Base-by-base conservation (phyloP, 148 eudicot genomes). In the Chenopodium berlandieri region DNA sequence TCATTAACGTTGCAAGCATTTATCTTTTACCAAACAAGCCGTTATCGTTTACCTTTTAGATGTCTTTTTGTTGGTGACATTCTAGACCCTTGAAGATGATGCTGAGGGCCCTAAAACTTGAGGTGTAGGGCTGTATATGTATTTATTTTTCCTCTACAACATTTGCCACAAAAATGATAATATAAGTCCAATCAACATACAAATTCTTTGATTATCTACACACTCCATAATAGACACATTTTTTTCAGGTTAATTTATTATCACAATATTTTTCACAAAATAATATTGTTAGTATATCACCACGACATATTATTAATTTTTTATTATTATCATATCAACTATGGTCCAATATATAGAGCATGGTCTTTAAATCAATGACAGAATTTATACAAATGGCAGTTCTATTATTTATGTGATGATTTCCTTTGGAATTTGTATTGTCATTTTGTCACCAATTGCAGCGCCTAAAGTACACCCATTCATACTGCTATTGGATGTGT, bases 361-460 rank as follows among this genome's bases (percentile, higher is more conserved):
- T 1, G 73, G 73, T 19, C 7, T 62, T 22, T 20, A 14, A 13
- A 58, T 71, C 10, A 71, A 40, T 44, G 48, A 2, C 27, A 37
- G 27, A 71, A 71, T n/a, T 2, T 9, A 2, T 40, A 46, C 48
- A 20, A 40, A 40, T 9, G 25, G n/a, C 75, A 71, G 52, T 71
- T 14, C 2, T n/a, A 20, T 71, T 4, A 71, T 44, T 11, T 71
- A 40, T 40, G 52, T 44, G 75, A 71, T 8, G 14, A 23, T 71
- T 37, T 37, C 6, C 50, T 4, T 20, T 44, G 75, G 31, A 71
- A 71, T 12, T 2, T 71, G 27, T 37, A 71, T n/a, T 44, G 52
- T 16, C 22, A 14, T 56, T 56, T 71, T 71, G 14, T 71, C 50
- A 40, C 75, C 75, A 71, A 22, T 71, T 71, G 75, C 37, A 31